These are phyloP conservation scores for Phyllosticta citribraziliensis DNA, from an alignment of 2,329 filamentous ascomycete species.

Conservation along the genomic window DNA sequence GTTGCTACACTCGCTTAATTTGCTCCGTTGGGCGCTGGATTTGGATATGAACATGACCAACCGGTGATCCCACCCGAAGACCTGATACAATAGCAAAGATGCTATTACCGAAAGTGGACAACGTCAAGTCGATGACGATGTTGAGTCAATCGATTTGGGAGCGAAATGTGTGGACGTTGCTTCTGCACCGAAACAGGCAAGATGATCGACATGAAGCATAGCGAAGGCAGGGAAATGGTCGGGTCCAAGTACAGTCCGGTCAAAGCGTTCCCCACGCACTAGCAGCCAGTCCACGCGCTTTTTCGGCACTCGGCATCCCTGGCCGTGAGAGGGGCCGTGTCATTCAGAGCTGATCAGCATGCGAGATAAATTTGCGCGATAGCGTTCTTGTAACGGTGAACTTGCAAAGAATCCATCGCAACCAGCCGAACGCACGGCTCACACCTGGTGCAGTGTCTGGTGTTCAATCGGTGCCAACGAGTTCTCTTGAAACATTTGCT, in stretches of 20 bases:
- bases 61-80: neutral
- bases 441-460: no score
- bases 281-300: neutral
- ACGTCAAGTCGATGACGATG: neutral
- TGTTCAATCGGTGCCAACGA: no score
- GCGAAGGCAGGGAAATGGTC: neutral
- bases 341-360: neutral
- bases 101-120: neutral
- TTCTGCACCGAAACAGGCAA: neutral
- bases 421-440: no score
- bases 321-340: neutral
- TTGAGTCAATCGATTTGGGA: neutral
- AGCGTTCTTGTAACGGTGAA: neutral
- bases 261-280: neutral
- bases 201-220: neutral
- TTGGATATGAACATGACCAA: neutral
- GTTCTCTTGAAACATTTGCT: no score
- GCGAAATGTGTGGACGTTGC: neutral
- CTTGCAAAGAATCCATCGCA: no score
- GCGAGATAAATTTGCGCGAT: neutral
- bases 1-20: neutral
- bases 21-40: neutral
- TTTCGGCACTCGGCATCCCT: neutral
- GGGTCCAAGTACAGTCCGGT: neutral
- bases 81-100: neutral